Conservation (phyloP, 2,329 filamentous ascomycete species). For the Phyllosticta citriasiana region DNA sequence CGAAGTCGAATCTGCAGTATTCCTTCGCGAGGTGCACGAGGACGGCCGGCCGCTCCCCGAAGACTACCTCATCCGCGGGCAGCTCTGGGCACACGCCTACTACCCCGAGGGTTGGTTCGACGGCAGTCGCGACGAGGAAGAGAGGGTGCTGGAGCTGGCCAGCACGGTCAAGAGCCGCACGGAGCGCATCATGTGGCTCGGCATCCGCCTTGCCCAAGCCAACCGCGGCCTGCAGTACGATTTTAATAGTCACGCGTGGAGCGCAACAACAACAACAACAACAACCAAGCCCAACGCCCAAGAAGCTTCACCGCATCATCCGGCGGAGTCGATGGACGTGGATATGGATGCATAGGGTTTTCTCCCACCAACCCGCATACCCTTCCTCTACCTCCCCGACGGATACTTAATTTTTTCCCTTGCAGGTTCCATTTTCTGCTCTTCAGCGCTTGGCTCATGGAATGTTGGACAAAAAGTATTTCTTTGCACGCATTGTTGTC, state of each 20-base stretch:
- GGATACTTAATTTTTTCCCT: background rate
- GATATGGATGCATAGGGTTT: background rate
- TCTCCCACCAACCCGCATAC: background rate
- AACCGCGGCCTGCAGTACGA: background rate
- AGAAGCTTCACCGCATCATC: background rate
- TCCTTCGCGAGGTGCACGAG: constrained; percentile 34
- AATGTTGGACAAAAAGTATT: background rate
- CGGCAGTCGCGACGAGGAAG: constrained; percentile 55
- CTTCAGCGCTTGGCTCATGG: background rate
- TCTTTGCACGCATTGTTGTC: background rate
- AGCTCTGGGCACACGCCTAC: constrained; percentile 51
- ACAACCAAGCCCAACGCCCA: background rate
- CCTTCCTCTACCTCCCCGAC: background rate
- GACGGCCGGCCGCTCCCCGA: constrained; percentile 52
- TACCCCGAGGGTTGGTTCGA: constrained; percentile 53
- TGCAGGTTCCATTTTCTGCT: background rate
- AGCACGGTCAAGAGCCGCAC: constrained; percentile 49
- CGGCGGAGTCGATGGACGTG: background rate
- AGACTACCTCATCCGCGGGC: constrained; percentile 56
- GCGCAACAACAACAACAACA: background rate
- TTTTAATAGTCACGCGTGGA: background rate
- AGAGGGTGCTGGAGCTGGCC: constrained; percentile 52
- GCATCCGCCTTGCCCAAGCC: constrained; percentile 19
- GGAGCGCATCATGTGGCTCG: constrained; percentile 51
- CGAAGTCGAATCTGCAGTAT: constrained; percentile 29